Base-by-base conservation (phyloP, 805 yeast species). In the Candida peoriensis region DNA sequence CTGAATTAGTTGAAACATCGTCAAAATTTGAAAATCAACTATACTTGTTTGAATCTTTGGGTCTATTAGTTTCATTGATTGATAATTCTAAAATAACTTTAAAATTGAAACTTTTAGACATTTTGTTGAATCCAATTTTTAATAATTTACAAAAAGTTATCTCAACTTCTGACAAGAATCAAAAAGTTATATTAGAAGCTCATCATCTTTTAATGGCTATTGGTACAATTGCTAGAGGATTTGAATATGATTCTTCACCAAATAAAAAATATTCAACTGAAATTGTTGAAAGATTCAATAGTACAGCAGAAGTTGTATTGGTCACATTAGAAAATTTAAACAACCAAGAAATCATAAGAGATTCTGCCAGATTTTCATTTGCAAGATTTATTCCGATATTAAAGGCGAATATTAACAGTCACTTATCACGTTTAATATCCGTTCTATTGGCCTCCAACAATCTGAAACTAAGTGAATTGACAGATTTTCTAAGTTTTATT, bases 141-240 rank as follows among this genome's bases (percentile, higher is more conserved):
- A 62, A 71, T 5, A 79, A 75, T 40, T 64, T 89, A 44, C 89
- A 87, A 54, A 63, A 64, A 16, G 78, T 87, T 49, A 75, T 86
- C 23, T 63, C 71, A 14, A 56, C 64, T 5, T 49, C 63, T 19
- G 57, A 46, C 13, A 58, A 58, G 37, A 66, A 66, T 19, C 63
- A 68, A 24, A 64, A 68, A 27, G 50, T 71, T 22, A 69, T 81
- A 2, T 59, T 85, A 29, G 93, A 86, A 54, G 81, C 87, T 3
- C 96, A 93, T 57, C 97, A 90, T 55, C 72, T 80, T 22, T 61
- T 93, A 32, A 76, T 86, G 77, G 89, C 96, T 0, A 75, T 90
- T 29, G 97, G 96, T 29, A 86, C 96, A 0, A 71, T 89, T 50
- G 81, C 88, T 4, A 76, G 93, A 54, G 97, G 97, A 5, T 77